phyloP scores from a whole-genome alignment of 352 stramenopile genomes.

The Globisporangium takayamanum region DNA sequence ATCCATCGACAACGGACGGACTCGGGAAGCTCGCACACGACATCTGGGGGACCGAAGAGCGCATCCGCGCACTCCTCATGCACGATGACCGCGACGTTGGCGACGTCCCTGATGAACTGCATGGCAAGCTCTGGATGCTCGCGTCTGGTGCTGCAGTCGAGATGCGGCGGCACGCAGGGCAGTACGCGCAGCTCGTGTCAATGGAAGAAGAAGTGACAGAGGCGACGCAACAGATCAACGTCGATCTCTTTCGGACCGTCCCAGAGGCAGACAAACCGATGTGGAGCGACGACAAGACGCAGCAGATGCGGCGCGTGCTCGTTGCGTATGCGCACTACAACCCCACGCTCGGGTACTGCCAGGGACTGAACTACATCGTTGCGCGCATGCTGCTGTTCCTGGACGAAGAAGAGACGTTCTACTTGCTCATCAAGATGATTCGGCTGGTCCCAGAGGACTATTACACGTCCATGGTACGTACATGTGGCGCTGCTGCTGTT shows the following conservation, averaged over 20 bases:
- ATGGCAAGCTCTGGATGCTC: conserved; percentile 80
- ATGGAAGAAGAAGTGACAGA: conserved; percentile 59
- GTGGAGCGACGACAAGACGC: conserved; percentile 64
- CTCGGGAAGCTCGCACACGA: conserved; percentile 62
- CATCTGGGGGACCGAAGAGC: conserved; percentile 79
- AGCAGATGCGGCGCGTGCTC: conserved; percentile 75
- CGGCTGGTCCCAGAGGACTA: conserved; percentile 79
- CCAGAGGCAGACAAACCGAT: conserved; percentile 45
- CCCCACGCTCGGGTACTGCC: conserved; percentile 77
- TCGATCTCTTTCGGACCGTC: conserved; percentile 75
- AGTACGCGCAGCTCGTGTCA: conserved; percentile 45
- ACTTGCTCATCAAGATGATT: conserved; percentile 76
- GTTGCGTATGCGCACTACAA: conserved; percentile 83
- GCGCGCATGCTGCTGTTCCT: conserved; percentile 61
- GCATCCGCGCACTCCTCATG: conserved; percentile 61
- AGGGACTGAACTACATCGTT: conserved; percentile 87
- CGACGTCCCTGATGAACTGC: conserved; percentile 52
- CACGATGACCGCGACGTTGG: conserved; percentile 49
- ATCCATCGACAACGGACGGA: conserved; percentile 31
- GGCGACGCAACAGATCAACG: conserved; percentile 77
- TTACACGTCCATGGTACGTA: conserved; percentile 81
- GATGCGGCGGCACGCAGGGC: conserved; percentile 49
- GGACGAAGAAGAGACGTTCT: conserved; percentile 76
- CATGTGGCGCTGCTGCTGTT: conserved; percentile 1
- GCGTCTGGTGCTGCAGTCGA: conserved; percentile 62